These are phyloP conservation scores for Naumovozyma castellii DNA, from an alignment of 805 yeast species.

Conservation along the genomic window DNA sequence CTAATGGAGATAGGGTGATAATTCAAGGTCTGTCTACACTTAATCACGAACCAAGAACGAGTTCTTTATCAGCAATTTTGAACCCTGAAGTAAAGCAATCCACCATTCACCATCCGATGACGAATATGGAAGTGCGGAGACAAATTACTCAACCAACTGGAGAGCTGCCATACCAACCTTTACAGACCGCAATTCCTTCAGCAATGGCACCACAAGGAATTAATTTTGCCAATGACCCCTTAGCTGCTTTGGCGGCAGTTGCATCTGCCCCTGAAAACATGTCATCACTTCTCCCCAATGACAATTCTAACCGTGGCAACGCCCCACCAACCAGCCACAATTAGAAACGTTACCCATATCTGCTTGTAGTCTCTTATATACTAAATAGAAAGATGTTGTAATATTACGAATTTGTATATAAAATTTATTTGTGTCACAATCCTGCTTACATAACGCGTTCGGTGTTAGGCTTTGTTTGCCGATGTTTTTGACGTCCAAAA, in stretches of 20 bases:
- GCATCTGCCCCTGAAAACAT: conserved; percentile 29
- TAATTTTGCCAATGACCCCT: conserved; percentile 29
- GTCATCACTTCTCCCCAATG: conserved; percentile 7
- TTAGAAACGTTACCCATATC: neutral
- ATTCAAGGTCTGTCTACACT: neutral
- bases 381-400: neutral
- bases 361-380: neutral
- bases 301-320: neutral
- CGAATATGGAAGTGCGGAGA: no score
- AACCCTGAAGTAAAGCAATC: conserved; percentile 6
- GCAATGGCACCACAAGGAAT: conserved; percentile 1
- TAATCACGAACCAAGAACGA: conserved; percentile 3
- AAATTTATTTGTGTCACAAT: neutral
- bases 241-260: conserved; percentile 32
- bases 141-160: no score
- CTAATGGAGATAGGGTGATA: neutral
- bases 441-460: neutral
- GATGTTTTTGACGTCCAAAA: neutral
- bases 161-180: conserved; percentile 1
- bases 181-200: neutral
- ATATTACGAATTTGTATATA: no score
- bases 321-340: neutral
- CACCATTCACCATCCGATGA: no score
- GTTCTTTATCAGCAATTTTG: conserved; percentile 10
- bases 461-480: neutral